These are phyloP conservation scores for Hirschfeldia incana DNA, from an alignment of 345 rosid genomes.

Conservation along the genomic window DNA sequence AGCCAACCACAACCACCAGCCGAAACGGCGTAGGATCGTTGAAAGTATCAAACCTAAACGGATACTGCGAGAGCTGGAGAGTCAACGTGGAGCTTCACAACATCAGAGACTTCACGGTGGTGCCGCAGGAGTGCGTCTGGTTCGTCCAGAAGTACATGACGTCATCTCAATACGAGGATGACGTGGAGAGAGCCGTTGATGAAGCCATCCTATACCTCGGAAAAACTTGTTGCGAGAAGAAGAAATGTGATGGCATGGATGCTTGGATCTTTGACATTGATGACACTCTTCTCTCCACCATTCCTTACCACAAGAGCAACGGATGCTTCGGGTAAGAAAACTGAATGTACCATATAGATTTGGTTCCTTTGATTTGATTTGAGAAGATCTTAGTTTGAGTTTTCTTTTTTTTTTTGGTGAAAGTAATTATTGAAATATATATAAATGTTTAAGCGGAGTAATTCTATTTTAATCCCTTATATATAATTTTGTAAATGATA, in stretches of 20 bases:
- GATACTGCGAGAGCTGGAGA: conserved; percentile 81
- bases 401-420: neutral
- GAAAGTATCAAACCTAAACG: conserved; percentile 40
- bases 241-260: conserved; percentile 58
- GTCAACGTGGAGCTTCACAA: conserved; percentile 71
- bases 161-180: conserved; percentile 58
- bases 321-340: conserved; percentile 57
- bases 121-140: conserved; percentile 64
- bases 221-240: conserved; percentile 41
- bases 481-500: neutral
- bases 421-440: neutral
- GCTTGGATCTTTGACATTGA: conserved; percentile 80
- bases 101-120: conserved; percentile 57
- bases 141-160: conserved; percentile 60
- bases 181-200: conserved; percentile 51
- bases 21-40: neutral
- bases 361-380: neutral
- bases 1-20: neutral
- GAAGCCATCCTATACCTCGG: conserved; percentile 55
- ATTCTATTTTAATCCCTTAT: neutral
- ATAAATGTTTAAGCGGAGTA: neutral
- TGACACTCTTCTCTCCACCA: conserved; percentile 71
- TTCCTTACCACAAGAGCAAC: conserved; percentile 67
- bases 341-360: neutral
- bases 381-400: neutral